Evolutionary conservation across 2,329 filamentous ascomycete species (phyloP).

Genomic region (Bretziella fagacearum): DNA sequence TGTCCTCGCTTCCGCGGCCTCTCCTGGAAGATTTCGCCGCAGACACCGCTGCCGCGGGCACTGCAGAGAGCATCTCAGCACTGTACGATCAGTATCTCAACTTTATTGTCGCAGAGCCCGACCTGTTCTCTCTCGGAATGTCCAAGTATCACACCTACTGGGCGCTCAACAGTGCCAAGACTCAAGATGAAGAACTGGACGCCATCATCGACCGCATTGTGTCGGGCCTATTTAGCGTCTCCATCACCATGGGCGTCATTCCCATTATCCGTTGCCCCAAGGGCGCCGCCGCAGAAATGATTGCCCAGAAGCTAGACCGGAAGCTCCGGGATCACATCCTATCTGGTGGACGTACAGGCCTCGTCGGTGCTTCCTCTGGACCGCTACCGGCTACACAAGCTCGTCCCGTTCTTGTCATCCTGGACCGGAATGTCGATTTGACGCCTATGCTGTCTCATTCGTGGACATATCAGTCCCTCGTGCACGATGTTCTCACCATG

Average conservation of each 20-base stretch:
- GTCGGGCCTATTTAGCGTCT: constrained; percentile 89
- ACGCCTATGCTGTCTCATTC: constrained; percentile 98
- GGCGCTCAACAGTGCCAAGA: constrained; percentile 87
- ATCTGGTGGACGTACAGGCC: constrained; percentile 39
- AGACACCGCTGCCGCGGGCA: constrained; percentile 68
- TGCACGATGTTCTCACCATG: constrained; percentile 44
- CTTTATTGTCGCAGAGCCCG: constrained; percentile 89
- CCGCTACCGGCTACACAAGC: constrained; percentile 57
- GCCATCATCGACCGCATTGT: constrained; percentile 79
- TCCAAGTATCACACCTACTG: constrained; percentile 83
- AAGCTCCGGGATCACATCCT: constrained; percentile 93
- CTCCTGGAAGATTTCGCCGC: constrained; percentile 88
- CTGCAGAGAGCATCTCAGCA: constrained; percentile 77
- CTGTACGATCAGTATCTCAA: constrained; percentile 95
- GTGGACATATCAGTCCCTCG: constrained; percentile 62
- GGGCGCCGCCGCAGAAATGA: constrained; percentile 82
- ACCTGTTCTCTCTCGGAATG: constrained; percentile 87
- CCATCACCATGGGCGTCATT: constrained; percentile 94
- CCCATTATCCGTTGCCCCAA: constrained; percentile 92
- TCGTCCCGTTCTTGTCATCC: constrained; percentile 76
- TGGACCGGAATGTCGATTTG: constrained; percentile 88
- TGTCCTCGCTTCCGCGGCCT: constrained; percentile 78
- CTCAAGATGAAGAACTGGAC: constrained; percentile 79
- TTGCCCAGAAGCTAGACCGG: constrained; percentile 81
- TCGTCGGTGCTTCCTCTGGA: constrained; percentile 42